These are phyloP conservation scores for Henckelia pumila DNA, from an alignment of 257 asterid genomes.

Conservation along the genomic window DNA sequence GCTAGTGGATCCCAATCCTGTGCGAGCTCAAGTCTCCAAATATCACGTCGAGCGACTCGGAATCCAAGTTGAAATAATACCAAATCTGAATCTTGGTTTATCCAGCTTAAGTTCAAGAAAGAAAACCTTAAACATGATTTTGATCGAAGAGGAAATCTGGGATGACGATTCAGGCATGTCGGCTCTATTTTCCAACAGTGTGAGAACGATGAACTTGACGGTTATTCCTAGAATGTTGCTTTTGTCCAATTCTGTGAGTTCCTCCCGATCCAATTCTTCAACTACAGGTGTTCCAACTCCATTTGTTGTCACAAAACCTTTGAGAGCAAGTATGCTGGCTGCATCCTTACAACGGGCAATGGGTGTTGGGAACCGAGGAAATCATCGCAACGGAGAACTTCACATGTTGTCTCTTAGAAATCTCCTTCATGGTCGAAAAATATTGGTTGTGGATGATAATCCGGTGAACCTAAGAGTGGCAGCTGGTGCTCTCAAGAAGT, in stretches of 20 bases:
- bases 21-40: conserved; percentile 66
- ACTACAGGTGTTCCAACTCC: conserved; percentile 38
- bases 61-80: conserved; percentile 54
- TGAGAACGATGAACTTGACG: conserved; percentile 26
- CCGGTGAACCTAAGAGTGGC: conserved; percentile 91
- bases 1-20: conserved; percentile 70
- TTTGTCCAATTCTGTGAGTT: conserved; percentile 54
- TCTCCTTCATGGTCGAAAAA: conserved; percentile 75
- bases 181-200: conserved; percentile 28
- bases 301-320: conserved; percentile 59
- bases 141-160: conserved; percentile 81
- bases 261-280: conserved; percentile 28
- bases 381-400: conserved; percentile 45
- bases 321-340: conserved; percentile 81
- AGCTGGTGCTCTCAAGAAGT: conserved; percentile 74
- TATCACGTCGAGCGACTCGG: conserved; percentile 83
- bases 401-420: conserved; percentile 46
- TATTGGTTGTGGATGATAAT: conserved; percentile 87
- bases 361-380: conserved; percentile 60
- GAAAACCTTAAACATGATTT: conserved; percentile 40
- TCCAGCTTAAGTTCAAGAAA: conserved; percentile 26
- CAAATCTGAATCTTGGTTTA: conserved; percentile 34
- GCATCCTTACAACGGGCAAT: conserved; percentile 78
- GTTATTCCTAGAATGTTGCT: conserved; percentile 46
- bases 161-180: conserved; percentile 41